These are phyloP conservation scores for Phytophthora pinifolia DNA, from an alignment of 352 stramenopile species.

Conservation along the genomic window DNA sequence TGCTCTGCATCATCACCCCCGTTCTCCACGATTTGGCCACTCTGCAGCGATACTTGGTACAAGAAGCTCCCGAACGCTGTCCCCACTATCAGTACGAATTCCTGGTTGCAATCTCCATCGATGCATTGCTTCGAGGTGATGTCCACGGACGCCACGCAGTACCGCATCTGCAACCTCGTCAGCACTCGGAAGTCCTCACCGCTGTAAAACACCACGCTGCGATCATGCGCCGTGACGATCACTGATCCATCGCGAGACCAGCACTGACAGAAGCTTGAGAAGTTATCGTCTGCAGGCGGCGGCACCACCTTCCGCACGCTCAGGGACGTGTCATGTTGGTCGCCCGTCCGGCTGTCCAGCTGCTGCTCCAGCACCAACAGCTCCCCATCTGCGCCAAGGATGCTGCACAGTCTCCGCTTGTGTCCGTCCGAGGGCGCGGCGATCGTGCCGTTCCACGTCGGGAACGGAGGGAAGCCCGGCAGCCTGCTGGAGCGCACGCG, in stretches of 20 bases:
- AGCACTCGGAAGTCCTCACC: conserved; percentile 19
- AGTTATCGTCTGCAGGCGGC: conserved; percentile 5
- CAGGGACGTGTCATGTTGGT: conserved; percentile 14
- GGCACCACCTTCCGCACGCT: conserved; percentile 38
- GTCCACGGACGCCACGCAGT: conserved; percentile 40
- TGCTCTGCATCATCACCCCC: neutral
- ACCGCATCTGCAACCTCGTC: conserved; percentile 26
- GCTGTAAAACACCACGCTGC: conserved; percentile 37
- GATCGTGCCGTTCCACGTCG: conserved; percentile 63
- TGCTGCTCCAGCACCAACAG: conserved; percentile 43
- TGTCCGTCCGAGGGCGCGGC: conserved; percentile 4
- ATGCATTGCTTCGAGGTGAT: conserved; percentile 9
- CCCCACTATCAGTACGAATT: conserved; percentile 31
- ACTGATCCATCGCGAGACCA: conserved; percentile 39
- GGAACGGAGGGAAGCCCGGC: conserved; percentile 44
- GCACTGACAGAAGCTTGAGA: conserved; percentile 53
- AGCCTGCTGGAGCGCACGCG: conserved; percentile 38
- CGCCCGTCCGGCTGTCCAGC: neutral
- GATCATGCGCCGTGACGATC: conserved; percentile 36
- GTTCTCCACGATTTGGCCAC: neutral
- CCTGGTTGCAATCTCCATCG: neutral
- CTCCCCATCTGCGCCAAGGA: conserved; percentile 51
- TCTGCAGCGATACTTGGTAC: conserved; percentile 27
- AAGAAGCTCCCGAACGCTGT: conserved; percentile 38
- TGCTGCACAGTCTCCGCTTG: conserved; percentile 32